These are phyloP conservation scores for Tuber borchii DNA, from an alignment of 495 filamentous ascomycete genomes.

Conservation along the genomic window DNA sequence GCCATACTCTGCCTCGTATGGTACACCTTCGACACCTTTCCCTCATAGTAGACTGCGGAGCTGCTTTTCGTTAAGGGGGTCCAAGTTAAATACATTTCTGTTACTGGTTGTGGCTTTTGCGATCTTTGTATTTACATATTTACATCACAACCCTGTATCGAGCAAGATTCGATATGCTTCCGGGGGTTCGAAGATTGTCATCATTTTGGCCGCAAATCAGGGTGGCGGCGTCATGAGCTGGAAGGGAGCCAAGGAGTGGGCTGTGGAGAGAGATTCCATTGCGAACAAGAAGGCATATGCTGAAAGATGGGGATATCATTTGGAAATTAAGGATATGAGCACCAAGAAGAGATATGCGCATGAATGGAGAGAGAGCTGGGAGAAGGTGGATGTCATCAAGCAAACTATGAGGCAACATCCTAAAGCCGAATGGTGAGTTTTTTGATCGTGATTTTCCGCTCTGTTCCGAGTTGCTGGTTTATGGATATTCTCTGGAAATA, in stretches of 20 bases:
- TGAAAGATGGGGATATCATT: constrained; percentile 82
- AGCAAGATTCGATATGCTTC: constrained; percentile 51
- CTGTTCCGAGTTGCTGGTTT: neutral
- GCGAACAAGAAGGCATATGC: constrained; percentile 89
- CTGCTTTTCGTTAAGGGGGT: constrained; percentile 15
- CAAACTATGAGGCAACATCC: constrained; percentile 89
- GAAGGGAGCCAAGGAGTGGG: constrained; percentile 97
- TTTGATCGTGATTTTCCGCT: constrained; percentile 34
- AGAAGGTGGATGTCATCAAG: constrained; percentile 93
- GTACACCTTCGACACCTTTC: constrained; percentile 22
- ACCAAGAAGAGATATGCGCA: constrained; percentile 98
- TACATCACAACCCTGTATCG: constrained; percentile 39
- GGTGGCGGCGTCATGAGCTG: constrained; percentile 98
- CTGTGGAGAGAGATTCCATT: constrained; percentile 91
- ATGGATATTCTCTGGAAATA: neutral
- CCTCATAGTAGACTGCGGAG: constrained; percentile 4
- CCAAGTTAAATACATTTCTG: constrained; percentile 20
- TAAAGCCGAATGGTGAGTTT: constrained; percentile 81
- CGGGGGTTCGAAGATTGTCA: constrained; percentile 83
- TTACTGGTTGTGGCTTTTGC: constrained; percentile 22
- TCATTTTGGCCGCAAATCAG: constrained; percentile 87
- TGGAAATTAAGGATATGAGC: constrained; percentile 95
- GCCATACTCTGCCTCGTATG: constrained; percentile 13
- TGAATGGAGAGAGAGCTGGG: constrained; percentile 98
- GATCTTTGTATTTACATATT: constrained; percentile 29